Evolutionary conservation across 139 green algal genomes (phyloP), one percentile per base, ranked within the genome.

Genomic region (Diplosphaera chodatii): DNA sequence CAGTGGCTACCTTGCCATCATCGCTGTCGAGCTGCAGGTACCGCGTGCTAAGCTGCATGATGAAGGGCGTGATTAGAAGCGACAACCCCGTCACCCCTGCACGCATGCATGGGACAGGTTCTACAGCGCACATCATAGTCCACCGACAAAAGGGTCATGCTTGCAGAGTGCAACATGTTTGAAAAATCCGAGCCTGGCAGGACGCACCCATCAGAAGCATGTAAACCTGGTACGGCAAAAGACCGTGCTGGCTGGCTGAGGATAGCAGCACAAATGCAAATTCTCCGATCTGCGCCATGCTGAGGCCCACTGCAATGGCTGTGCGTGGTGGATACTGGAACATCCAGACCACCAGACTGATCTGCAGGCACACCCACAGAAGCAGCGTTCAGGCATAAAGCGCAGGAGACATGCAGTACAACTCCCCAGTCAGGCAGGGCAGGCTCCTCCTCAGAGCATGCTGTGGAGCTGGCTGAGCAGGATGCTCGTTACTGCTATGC

Each of bases 221-320:
- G 80, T 98, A 98, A 55, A 92, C 85, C 73, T 91, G 84, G 29
- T 83, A 70, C 2, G 86, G 77, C 62, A 98, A 69, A 16, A 98
- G 85, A 13, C 82, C 73, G 20, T 93, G 76, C 71, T 91, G 79
- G 55, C 77, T 86, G 6, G 90, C 94, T 63, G 93, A 81, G 13
- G 77, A 88, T 32, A 99, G 87, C 79, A 99, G 85, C 40, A 99
- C 92, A 74, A 98, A 97, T 8, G 85, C 87, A 78, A 99, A 98
- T 86, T 99, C 94, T 25, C 94, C 89, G n/a, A 94, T 88, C 75
- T 93, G 86, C 10, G 90, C 88, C 78, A 99, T 87, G 68, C 82
- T 91, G 13, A 97, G 73, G 0, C 91, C 94, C 37, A 98, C 92
- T 0, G 85, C 86, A 28, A 89, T 48, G 1, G 85, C 77, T 0